Evolutionary conservation across 179 eudicot genomes (phyloP), one percentile per base, ranked within the genome.

Genomic region (Silene vulgaris): DNA sequence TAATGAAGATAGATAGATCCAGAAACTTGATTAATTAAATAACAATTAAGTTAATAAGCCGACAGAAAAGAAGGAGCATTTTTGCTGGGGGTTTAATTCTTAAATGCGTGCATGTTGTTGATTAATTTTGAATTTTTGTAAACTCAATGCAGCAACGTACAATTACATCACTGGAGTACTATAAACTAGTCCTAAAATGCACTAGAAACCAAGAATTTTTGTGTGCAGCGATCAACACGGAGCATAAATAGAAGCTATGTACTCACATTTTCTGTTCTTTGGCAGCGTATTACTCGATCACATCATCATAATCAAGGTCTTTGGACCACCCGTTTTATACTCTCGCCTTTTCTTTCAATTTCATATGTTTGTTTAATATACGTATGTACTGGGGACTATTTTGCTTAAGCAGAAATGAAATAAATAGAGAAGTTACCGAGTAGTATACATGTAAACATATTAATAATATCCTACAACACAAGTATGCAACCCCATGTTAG

Each of bases 181-280:
- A 71, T 50, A 57, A 76, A 72, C 48, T 65, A 76, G 1, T 61
- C 20, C 17, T 64, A 13, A 64, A 62, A 69, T 43, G 78, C 84
- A 74, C 40, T 77, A 81, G 75, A 69, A 71, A 69, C 74, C 78
- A 81, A 81, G 73, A 76, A 66, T 63, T 74, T 69, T 37, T 37
- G 76, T 81, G 78, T 69, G 78, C 78, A 82, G 84, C 84, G 82
- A 78, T 75, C 43, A 82, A 78, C 62, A 82, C 82, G 84, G 84
- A 82, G 79, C 71, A 82, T 76, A 82, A 78, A 75, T 75, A 75
- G 84, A 82, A 78, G 82, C 78, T 71, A 32, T 66, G 13, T 66
- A 60, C 84, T 78, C 79, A 75, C 82, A 82, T 71, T 78, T 74
- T 81, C 74, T 71, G 77, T 82, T 78, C 74, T 78, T 28, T 82